Conservation (phyloP, 1,284 basidiomycete species). For the Lignosus rhinocerotis region DNA sequence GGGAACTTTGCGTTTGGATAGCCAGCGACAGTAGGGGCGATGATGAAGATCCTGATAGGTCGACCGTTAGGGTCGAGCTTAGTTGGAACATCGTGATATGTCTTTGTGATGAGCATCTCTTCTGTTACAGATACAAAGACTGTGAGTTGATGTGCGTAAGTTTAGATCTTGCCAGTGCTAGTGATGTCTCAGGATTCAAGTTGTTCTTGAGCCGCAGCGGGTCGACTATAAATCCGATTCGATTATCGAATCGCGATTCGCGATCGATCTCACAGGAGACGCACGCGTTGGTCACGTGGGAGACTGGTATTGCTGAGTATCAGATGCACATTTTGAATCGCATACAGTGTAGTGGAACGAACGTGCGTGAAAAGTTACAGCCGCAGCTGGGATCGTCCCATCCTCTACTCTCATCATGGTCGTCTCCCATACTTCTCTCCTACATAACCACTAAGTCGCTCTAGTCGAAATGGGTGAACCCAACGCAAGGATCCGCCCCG, state of each 20-base stretch:
- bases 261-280: no score
- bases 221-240: no score
- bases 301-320: no score
- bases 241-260: no score
- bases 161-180: no score
- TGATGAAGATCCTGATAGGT: slow-evolving; percentile 78
- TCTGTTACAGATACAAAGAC: background rate
- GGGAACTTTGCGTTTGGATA: slow-evolving; percentile 86
- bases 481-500: slow-evolving; percentile 56
- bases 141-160: no score
- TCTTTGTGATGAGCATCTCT: slow-evolving; percentile 76
- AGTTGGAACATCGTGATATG: slow-evolving; percentile 74
- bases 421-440: background rate
- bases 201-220: no score
- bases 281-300: slow-evolving; percentile 16
- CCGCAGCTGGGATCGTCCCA: background rate
- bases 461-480: slow-evolving; percentile 27
- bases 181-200: no score
- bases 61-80: slow-evolving; percentile 61
- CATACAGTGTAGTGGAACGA: background rate
- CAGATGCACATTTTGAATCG: no score
- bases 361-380: slow-evolving; percentile 6
- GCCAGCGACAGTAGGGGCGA: slow-evolving; percentile 65
- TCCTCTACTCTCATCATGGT: slow-evolving; percentile 3
- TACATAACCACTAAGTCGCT: background rate